These are phyloP conservation scores for Diaporthe sp. DNA, from an alignment of 2,329 filamentous ascomycete genomes.

Conservation along the genomic window DNA sequence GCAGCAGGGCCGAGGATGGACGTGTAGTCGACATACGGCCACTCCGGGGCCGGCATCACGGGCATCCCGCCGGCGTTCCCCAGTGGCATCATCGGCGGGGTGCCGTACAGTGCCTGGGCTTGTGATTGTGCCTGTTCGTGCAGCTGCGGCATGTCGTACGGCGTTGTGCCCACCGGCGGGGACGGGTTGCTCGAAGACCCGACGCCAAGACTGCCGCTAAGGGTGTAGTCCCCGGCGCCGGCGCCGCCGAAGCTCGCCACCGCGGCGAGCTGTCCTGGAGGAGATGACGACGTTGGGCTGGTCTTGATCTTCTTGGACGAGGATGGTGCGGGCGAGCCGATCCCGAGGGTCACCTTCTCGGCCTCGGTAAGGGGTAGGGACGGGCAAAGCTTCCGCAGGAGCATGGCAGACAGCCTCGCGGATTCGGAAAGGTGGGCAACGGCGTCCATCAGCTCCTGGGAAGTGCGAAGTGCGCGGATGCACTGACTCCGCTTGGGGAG, in stretches of 20 bases:
- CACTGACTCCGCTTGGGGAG: slow-evolving; percentile 46
- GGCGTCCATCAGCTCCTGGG: slow-evolving; percentile 39
- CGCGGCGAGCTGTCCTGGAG: not conserved
- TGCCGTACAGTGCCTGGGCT: not conserved
- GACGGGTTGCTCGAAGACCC: not conserved
- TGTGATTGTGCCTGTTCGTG: not conserved
- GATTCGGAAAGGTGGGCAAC: slow-evolving; percentile 36
- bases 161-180: not conserved
- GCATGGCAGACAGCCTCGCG: slow-evolving; percentile 35
- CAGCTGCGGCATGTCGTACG: slow-evolving; percentile 5
- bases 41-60: slow-evolving; percentile 1
- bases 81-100: not conserved
- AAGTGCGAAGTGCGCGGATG: slow-evolving; percentile 30
- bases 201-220: not conserved
- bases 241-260: not conserved
- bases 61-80: not conserved
- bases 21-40: slow-evolving; percentile 34
- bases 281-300: not conserved
- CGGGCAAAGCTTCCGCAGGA: slow-evolving; percentile 35
- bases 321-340: not conserved
- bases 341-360: slow-evolving; percentile 32
- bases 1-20: not conserved
- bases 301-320: slow-evolving; percentile 32
- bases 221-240: slow-evolving; percentile 2
- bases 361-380: slow-evolving; percentile 29